Evolutionary conservation across 768 basidiomycete species (phyloP), one percentile per base, ranked within the genome.

Genomic region (Boletellus ananas): DNA sequence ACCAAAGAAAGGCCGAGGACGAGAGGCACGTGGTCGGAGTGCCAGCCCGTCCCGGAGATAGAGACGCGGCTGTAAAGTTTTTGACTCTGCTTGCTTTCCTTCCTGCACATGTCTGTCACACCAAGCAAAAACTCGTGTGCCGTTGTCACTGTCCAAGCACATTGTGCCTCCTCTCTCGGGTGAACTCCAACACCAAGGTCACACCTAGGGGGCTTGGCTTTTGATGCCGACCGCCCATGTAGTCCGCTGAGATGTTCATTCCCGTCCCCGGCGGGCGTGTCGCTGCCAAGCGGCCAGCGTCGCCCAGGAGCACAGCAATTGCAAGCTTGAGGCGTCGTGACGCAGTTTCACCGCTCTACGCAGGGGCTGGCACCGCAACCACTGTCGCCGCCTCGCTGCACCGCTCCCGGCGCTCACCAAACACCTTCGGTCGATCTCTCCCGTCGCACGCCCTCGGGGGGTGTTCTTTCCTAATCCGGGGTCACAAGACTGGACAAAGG

Each of bases 31-130:
- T 11, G 78, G 74, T 14, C 85, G 90, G 49, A 92, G 90, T 64
- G 89, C 89, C 4, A 93, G 90, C 61, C 91, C 90, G 9, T 75
- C 77, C 35, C 76, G 81, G 54, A 79, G 87, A 65, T 74, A 69
- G 58, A 58, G 47, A 55, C 51, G 49, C 48, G 23, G 44, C 10
- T 29, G 29, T 29, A 29, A 9, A 4, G 4, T 11, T 29, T 29
- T 29, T 29, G 4, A 29, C 29, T 29, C 23, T 4, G 23, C 23
- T 25, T n/a, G 25, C 8, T 8, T 4, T 4, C 25, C 25, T 4
- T 29, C 29, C 11, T 29, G 27, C 23, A 27, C 39, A 14, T 25
- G 39, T 42, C 27, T 29, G 27, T n/a, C 18, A 11, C 29, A n/a
- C 17, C 41, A 17, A 56, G 40, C 33, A 21, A 51, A 47, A 39